phyloP scores from a whole-genome alignment of 1,139 yeast genomes.

The Suhomyces anneliseae region DNA sequence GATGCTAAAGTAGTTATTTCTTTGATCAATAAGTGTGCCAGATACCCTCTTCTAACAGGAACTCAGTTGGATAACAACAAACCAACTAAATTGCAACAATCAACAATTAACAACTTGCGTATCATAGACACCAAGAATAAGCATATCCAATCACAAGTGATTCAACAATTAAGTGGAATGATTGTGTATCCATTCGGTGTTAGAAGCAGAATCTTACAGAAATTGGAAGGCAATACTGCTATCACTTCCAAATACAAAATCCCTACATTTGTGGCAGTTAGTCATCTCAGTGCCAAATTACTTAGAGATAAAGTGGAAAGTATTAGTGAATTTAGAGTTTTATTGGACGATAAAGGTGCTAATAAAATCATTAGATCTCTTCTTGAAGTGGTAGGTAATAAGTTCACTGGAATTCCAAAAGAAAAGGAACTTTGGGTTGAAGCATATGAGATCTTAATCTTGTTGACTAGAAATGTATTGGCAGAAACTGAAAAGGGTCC shows the following conservation, averaged over 20 bases:
- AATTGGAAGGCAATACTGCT: constrained; percentile 26
- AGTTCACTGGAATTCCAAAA: constrained; percentile 35
- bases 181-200: constrained; percentile 60
- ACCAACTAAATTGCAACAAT: constrained; percentile 56
- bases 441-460: constrained; percentile 33
- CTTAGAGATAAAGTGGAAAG: constrained; percentile 36
- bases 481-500: constrained; percentile 11
- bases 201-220: constrained; percentile 50
- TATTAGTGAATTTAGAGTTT: constrained; percentile 29
- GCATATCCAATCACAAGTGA: constrained; percentile 43
- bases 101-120: constrained; percentile 47
- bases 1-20: constrained; percentile 46
- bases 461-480: constrained; percentile 22
- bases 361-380: constrained; percentile 22
- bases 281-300: constrained; percentile 49
- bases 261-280: constrained; percentile 69
- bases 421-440: constrained; percentile 45
- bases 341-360: constrained; percentile 50
- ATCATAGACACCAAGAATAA: constrained; percentile 33
- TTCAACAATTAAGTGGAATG: constrained; percentile 55
- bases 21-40: constrained; percentile 57
- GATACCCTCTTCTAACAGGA: constrained; percentile 66
- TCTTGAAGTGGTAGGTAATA: constrained; percentile 21
- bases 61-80: constrained; percentile 42
- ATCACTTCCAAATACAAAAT: constrained; percentile 39